Evolutionary conservation across 495 filamentous ascomycete genomes (phyloP), one percentile per base, ranked within the genome.

Genomic region (Aspergillus biplanus): DNA sequence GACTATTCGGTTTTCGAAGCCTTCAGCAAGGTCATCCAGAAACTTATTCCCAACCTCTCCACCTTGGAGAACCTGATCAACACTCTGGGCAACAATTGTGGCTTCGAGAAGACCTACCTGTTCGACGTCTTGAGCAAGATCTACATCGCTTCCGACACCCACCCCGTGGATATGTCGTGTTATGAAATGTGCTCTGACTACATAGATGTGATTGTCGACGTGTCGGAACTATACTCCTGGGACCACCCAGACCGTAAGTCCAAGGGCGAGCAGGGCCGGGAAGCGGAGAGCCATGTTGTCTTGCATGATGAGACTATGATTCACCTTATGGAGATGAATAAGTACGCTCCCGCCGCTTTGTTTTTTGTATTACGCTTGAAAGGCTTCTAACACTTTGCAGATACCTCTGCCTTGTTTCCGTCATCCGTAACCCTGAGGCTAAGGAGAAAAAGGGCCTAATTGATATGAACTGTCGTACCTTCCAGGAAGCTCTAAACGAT

Each of bases 151-250:
- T 97, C 92, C 9, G 95, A 99, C 71, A 92, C 90, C 12, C 89
- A 89, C 21, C 95, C 96, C 6, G 91, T 94, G 37, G 92, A 97
- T 67, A 92, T 96, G 82, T 87, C 88, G 18, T 90, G 89, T 72
- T 99, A 99, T 73, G 95, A 97, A 78, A 95, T 98, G 67, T 98
- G 96, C 73, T 95, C 91, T 32, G 95, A 98, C 71, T 99, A 93
- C 70, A 96, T 99, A 60, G 94, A 99, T 73, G 92, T 97, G 49
- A 94, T 99, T 60, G 93, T 98, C 54, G 95, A 99, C 73, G 86
- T 98, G 34, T 93, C 90, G 13, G 93, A 97, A 72, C 88, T 99
- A 16, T 98, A 97, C 68, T 94, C 92, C 6, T 97, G 83, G 65
- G 82, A 85, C 27, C 74, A 79, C 12, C 82, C 89, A 1, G 85